Base-by-base conservation (phyloP, 331 rosid genomes). In the Ulmus americana region DNA sequence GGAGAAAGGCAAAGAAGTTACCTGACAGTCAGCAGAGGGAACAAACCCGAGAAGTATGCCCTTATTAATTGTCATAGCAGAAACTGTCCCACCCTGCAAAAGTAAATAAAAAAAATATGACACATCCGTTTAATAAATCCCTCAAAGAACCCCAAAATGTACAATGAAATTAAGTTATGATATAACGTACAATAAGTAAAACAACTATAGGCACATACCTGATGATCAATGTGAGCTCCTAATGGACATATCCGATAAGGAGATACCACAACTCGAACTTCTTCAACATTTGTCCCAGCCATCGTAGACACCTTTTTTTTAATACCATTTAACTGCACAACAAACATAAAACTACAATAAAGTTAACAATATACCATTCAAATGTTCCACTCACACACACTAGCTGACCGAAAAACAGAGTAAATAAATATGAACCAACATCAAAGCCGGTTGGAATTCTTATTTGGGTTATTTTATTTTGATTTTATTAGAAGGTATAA, bases 181-280 rank as follows among this genome's bases (percentile, higher is more conserved):
- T 28, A 60, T 50, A 56, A 51, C 11, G 35, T 65, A 16, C 3
- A 49, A 6, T n/a, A n/a, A n/a, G 7, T 49, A 49, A 49, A 49
- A 49, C 8, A n/a, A 8, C 22, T 20, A 20, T 55, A 7, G 15
- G 11, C 60, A 65, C 72, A 56, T 79, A 80, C 98, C 95, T 92
- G 98, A 77, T 91, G 97, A 77, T 91, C 97, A 63, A 88, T 86
- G 60, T 91, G 97, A 73, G 96, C 97, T 71, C 98, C 98, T 71
- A 92, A 56, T 43, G 98, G 98, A 71, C 98, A 92, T 70, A 92
- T 87, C 53, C 98, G 91, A 79, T 92, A 92, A 44, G 98, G 98
- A 58, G 98, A 89, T 51, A 81, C 91, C 3, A 76, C 97, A n/a
- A 87, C 77, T 35, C 80, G 87, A 84, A 92, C 91, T 39, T 82